These are phyloP conservation scores for Phytophthora sp. DNA, from an alignment of 352 stramenopile genomes.

Conservation along the genomic window DNA sequence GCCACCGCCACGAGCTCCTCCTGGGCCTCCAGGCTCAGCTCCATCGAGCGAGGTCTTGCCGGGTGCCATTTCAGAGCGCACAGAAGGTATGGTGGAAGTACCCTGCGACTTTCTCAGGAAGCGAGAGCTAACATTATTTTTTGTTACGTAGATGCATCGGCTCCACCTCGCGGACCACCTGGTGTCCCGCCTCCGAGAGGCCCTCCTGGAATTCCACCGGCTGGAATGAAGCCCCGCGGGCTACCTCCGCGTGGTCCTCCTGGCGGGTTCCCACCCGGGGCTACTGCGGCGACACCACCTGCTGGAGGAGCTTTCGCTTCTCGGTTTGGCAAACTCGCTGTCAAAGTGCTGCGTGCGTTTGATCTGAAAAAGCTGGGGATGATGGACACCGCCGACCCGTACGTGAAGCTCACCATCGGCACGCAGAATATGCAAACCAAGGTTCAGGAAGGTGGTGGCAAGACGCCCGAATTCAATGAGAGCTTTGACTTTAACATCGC, in stretches of 20 bases:
- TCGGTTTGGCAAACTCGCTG: conserved; percentile 91
- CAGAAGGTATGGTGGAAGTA: conserved; percentile 9
- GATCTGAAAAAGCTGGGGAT: conserved; percentile 94
- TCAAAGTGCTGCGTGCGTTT: conserved; percentile 91
- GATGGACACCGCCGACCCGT: conserved; percentile 94
- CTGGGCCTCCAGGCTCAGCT: conserved; percentile 7
- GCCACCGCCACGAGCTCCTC: conserved; percentile 12
- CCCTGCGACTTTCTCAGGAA: neutral
- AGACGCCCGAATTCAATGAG: conserved; percentile 95
- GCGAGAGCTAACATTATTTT: neutral
- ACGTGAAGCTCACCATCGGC: conserved; percentile 92
- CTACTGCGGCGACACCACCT: conserved; percentile 32
- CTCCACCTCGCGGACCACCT: conserved; percentile 40
- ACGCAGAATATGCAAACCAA: conserved; percentile 80
- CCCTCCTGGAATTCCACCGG: conserved; percentile 33
- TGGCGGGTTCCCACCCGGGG: conserved; percentile 21
- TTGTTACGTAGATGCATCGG: neutral
- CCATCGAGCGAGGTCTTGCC: neutral
- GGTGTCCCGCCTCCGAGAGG: conserved; percentile 36
- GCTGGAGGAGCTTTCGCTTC: conserved; percentile 60
- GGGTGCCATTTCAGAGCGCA: conserved; percentile 4
- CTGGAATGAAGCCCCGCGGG: conserved; percentile 27
- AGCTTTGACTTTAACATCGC: conserved; percentile 95
- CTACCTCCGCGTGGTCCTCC: conserved; percentile 32
- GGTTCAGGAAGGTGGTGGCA: conserved; percentile 90